A percentile compares a stretch with the other conserved stretches of the same genome.
phyloP scores from a whole-genome alignment of 208 protist species.

The Acanthamoeba triangularis region DNA sequence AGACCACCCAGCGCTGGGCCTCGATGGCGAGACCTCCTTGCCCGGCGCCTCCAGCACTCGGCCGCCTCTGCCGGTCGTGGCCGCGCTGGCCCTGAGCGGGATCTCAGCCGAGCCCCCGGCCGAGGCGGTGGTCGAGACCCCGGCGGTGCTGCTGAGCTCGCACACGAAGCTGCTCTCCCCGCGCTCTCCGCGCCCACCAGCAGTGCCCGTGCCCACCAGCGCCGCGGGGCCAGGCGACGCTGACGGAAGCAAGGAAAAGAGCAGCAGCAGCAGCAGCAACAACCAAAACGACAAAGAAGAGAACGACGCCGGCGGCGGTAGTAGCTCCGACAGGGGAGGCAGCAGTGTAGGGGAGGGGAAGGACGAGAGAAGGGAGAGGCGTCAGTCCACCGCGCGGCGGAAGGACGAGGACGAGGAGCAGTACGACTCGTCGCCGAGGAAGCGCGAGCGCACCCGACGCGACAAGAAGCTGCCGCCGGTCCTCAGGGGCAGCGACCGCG shows the following conservation, averaged over 20 bases:
- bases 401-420: neutral
- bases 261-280: neutral
- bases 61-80: no score
- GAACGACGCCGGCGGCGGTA: neutral
- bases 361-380: neutral
- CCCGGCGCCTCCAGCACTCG: no score
- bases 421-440: neutral
- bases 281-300: neutral
- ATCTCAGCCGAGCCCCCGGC: no score
- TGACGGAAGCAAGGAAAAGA: neutral
- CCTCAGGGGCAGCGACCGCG: no score
- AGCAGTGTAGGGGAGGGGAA: no score
- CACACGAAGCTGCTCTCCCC: neutral
- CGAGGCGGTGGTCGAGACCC: no score
- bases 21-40: no score
- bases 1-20: no score
- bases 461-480: neutral
- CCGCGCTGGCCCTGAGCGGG: no score
- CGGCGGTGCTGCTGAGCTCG: neutral
- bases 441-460: neutral
- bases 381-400: neutral
- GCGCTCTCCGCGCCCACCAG: no score
- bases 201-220: neutral
- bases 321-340: no score
- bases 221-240: neutral